phyloP scores from a whole-genome alignment of 2,329 filamentous ascomycete genomes.

The Pseudocercospora vitis region DNA sequence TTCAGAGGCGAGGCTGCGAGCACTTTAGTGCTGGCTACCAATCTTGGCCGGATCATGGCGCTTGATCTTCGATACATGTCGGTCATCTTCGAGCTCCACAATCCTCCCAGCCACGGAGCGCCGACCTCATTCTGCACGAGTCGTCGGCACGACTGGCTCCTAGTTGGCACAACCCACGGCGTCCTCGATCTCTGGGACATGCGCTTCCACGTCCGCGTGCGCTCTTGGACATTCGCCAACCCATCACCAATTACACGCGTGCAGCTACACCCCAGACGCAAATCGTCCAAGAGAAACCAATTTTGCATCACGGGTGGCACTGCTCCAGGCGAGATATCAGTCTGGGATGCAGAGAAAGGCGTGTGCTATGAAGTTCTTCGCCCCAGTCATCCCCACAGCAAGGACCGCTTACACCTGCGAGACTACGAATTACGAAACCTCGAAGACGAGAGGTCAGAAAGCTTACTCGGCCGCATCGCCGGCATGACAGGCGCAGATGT shows the following conservation, averaged over 20 bases:
- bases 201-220: conserved; percentile 84
- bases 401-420: conserved; percentile 46
- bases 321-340: conserved; percentile 81
- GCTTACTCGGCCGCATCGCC: conserved; percentile 82
- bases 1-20: conserved; percentile 80
- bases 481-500: conserved; percentile 55
- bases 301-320: conserved; percentile 88
- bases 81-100: conserved; percentile 75
- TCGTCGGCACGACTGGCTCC: conserved; percentile 81
- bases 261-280: conserved; percentile 64
- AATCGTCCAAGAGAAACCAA: conserved; percentile 68
- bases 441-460: conserved; percentile 83
- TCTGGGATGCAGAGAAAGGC: conserved; percentile 92
- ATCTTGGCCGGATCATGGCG: conserved; percentile 76
- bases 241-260: conserved; percentile 78
- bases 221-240: conserved; percentile 82
- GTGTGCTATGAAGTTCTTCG: conserved; percentile 88
- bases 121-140: conserved; percentile 91
- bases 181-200: conserved; percentile 94
- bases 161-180: conserved; percentile 88
- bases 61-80: conserved; percentile 87
- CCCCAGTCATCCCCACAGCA: conserved; percentile 59
- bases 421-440: conserved; percentile 83
- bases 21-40: conserved; percentile 83
- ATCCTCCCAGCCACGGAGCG: conserved; percentile 86